Evolutionary conservation across 148 eudicot genomes (phyloP), one percentile per base, ranked within the genome.

Genomic region (Rhododendron ferrugineum): DNA sequence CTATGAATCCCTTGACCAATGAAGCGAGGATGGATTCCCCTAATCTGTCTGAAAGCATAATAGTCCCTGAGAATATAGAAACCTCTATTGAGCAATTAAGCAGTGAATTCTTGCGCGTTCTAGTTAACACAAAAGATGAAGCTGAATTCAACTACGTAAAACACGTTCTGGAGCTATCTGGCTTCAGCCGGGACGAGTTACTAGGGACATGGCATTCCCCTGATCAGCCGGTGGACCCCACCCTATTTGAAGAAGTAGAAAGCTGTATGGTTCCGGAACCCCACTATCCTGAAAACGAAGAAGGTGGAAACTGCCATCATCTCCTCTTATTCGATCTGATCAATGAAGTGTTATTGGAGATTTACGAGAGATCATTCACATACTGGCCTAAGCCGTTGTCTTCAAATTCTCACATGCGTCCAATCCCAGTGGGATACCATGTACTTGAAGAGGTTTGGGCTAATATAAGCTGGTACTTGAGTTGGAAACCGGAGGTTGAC

Each of bases 361-460:
- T 94, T 5, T 88, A 96, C 3, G 92, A 90, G 82, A 90, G 90
- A 49, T 95, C 98, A 11, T 88, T 86, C 40, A 85, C 90, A 4
- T 96, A 94, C 44, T 95, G 94, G 93, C 91, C 90, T 15, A 44
- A 13, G 37, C 88, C 87, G 0, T 87, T 95, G 72, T 88, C 92
- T 26, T 80, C 81, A 6, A 86, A 86, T 62, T 94, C 97, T 11
- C 81, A 84, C 15, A 85, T 88, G 0, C 93, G 90, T 81, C 92
- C 89, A 11, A 90, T 93, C 95, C 99, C 98, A 0, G 90, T 87
- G 81, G 97, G 98, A 30, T 52, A 88, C 79, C 92, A 84, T 36
- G 95, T 95, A 15, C 84, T 95, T 64, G 93, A 93, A 62, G 93
- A 91, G 88, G 99, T 95, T 0, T 96, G 99, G 99, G 82, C 74